Evolutionary conservation across 148 eudicot genomes (phyloP).

Genomic region (Drosera capensis): DNA sequence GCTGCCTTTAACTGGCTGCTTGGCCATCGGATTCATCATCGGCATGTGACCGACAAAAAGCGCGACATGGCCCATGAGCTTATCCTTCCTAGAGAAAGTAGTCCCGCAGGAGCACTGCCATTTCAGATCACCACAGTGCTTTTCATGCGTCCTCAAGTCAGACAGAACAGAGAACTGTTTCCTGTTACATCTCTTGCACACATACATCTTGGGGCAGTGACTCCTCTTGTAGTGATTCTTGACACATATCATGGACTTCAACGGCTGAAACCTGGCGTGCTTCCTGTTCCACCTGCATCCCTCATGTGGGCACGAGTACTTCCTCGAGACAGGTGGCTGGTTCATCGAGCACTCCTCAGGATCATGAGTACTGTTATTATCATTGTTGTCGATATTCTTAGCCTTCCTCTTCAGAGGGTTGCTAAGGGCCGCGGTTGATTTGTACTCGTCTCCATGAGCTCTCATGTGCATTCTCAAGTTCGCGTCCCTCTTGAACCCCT

Average conservation of each 20-base stretch:
- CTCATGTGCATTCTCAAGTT: constrained; percentile 92
- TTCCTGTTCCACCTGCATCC: constrained; percentile 94
- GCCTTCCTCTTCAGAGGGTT: constrained; percentile 50
- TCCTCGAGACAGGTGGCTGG: constrained; percentile 12
- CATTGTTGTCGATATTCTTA: background rate
- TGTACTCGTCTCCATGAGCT: constrained; percentile 87
- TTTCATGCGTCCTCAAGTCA: constrained; percentile 91
- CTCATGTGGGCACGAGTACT: constrained; percentile 75
- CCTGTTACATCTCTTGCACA: constrained; percentile 73
- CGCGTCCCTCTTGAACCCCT: constrained; percentile 83
- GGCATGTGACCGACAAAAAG: constrained; percentile 96
- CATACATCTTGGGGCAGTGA: constrained; percentile 84
- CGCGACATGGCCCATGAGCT: constrained; percentile 83
- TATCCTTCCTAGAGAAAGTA: constrained; percentile 90
- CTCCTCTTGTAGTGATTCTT: constrained; percentile 93
- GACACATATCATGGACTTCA: constrained; percentile 83
- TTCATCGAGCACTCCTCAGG: background rate
- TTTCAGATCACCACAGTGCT: constrained; percentile 87
- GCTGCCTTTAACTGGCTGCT: too few relatives aligned
- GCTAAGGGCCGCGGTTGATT: constrained; percentile 47
- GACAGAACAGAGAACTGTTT: constrained; percentile 90
- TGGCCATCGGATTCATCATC: too few relatives aligned
- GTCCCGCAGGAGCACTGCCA: constrained; percentile 98
- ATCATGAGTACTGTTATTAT: background rate
- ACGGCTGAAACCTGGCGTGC: constrained; percentile 80